A percentile compares a stretch with the other conserved stretches of the same genome.
These are phyloP conservation scores for Phytophthora ohioensis DNA, from an alignment of 352 stramenopile species.

Conservation along the genomic window DNA sequence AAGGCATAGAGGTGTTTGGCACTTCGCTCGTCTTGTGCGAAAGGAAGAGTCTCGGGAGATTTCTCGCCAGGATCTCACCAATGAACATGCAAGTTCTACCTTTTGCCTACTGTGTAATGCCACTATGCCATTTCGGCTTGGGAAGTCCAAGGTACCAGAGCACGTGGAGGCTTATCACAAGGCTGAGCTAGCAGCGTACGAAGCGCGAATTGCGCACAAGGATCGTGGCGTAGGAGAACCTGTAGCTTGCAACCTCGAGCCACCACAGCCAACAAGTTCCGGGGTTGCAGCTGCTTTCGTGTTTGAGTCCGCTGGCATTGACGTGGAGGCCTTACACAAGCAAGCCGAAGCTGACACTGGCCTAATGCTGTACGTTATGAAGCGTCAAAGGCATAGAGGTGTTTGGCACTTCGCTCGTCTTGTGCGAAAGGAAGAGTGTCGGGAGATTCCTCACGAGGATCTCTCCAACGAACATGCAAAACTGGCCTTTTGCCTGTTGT, in stretches of 20 bases:
- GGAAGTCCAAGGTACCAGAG: constrained; percentile 11
- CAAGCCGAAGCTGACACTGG: constrained; percentile 2
- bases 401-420: constrained; percentile 15
- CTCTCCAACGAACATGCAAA: constrained; percentile 11
- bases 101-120: constrained; percentile 10
- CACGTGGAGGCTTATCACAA: not conserved
- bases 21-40: constrained; percentile 7
- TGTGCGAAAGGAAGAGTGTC: not conserved
- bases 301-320: not conserved
- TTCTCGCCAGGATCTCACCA: not conserved
- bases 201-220: not conserved
- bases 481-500: constrained; percentile 4
- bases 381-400: constrained; percentile 6
- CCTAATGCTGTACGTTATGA: constrained; percentile 1
- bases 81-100: constrained; percentile 4
- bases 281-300: too few relatives aligned
- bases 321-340: not conserved
- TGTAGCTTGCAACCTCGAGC: not conserved
- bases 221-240: not conserved
- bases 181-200: not conserved
- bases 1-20: constrained; percentile 12
- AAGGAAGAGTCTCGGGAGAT: constrained; percentile 1
- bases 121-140: constrained; percentile 8
- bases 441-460: not conserved
- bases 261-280: too few relatives aligned